Evolutionary conservation across 352 stramenopile species (phyloP).

Genomic region (Aphanomyces euteiches): DNA sequence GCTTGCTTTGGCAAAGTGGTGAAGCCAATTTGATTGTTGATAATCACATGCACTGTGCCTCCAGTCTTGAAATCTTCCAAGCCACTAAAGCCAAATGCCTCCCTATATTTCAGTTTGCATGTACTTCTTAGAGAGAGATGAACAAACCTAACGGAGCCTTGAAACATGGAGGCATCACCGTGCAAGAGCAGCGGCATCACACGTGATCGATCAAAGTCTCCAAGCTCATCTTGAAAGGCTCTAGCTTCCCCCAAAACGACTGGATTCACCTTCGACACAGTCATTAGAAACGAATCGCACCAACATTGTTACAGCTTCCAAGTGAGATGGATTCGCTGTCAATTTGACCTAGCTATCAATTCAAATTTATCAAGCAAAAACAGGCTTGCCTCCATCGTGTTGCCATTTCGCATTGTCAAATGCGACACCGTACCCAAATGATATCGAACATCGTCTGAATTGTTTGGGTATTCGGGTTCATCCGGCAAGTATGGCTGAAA

Average conservation of each 20-base stretch:
- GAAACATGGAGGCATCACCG: constrained; percentile 93
- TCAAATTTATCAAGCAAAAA: not conserved
- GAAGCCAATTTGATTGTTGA: constrained; percentile 99
- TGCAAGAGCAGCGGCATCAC: constrained; percentile 97
- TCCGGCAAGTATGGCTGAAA: constrained; percentile 84
- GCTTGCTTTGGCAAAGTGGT: constrained; percentile 98
- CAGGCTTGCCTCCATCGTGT: constrained; percentile 41
- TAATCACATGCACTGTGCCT: constrained; percentile 98
- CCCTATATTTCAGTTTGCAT: constrained; percentile 30
- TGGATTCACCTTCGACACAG: constrained; percentile 73
- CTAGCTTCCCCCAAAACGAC: constrained; percentile 95
- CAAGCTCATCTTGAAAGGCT: constrained; percentile 89
- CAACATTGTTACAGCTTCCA: constrained; percentile 85
- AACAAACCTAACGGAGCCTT: constrained; percentile 64
- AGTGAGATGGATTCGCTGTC: constrained; percentile 97
- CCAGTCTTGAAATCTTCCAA: constrained; percentile 95
- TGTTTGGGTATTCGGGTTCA: constrained; percentile 80
- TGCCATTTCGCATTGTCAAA: constrained; percentile 63
- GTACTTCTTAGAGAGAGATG: no score
- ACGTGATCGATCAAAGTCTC: constrained; percentile 72
- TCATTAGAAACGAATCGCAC: not conserved
- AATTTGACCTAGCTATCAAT: constrained; percentile 68
- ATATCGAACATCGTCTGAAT: constrained; percentile 86
- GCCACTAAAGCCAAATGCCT: constrained; percentile 79
- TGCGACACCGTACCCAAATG: constrained; percentile 79